Percentiles rank a stretch among this genome's conserved stretches.
Evolutionary conservation across 169 alveolate genomes (phyloP).

Genomic region (Eimeria praecox): DNA sequence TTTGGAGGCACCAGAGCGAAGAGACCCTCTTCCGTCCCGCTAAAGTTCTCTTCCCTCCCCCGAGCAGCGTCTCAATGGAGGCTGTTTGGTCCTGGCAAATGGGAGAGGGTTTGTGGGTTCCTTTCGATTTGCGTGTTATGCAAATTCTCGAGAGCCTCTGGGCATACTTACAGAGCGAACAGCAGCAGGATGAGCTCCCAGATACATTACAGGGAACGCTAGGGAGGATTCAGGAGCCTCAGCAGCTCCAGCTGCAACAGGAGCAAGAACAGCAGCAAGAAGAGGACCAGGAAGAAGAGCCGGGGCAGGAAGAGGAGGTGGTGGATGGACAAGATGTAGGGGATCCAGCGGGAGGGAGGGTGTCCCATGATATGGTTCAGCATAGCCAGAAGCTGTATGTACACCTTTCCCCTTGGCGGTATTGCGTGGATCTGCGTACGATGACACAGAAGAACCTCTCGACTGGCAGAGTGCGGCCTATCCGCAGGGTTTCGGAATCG

Average conservation of each 20-base stretch:
- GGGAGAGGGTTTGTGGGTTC: slow-evolving; percentile 44
- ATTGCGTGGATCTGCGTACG: slow-evolving; percentile 62
- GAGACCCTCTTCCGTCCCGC: slow-evolving; percentile 14
- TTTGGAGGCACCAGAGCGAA: slow-evolving; percentile 33
- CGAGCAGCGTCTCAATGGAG: neutral
- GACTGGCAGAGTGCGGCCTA: slow-evolving; percentile 64
- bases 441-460: slow-evolving; percentile 56
- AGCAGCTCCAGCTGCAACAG: neutral
- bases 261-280: neutral
- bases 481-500: slow-evolving; percentile 18
- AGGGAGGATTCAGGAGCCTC: neutral
- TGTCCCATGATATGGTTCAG: neutral
- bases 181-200: slow-evolving; percentile 17
- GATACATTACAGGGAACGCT: neutral
- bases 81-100: slow-evolving; percentile 60
- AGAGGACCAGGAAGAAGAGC: neutral
- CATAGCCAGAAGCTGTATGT: slow-evolving; percentile 34
- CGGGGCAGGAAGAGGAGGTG: neutral
- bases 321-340: neutral
- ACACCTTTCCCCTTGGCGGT: slow-evolving; percentile 36
- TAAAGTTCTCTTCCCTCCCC: slow-evolving; percentile 26
- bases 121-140: slow-evolving; percentile 21
- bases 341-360: neutral
- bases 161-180: slow-evolving; percentile 12
- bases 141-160: slow-evolving; percentile 9